Conservation (phyloP, 2,329 filamentous ascomycete genomes). For the Aspergillus hortae region DNA sequence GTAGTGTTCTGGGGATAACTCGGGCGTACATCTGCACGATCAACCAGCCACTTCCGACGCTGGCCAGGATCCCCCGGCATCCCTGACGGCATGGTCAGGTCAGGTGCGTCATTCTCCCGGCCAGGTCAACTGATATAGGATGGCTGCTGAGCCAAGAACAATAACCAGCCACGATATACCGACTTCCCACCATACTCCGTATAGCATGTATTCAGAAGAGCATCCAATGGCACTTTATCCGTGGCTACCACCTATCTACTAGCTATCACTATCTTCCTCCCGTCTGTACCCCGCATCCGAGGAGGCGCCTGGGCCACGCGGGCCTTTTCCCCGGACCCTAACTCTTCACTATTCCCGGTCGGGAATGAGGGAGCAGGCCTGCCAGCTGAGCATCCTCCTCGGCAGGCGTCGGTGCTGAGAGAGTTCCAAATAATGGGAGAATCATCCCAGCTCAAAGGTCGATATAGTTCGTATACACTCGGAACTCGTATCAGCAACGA, state of each 20-base stretch:
- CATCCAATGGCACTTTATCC: constrained; percentile 1
- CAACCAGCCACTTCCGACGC: constrained; percentile 1
- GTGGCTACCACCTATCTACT: constrained; percentile 1
- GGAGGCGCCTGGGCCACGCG: constrained; percentile 18
- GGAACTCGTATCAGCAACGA: not conserved
- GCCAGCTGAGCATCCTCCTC: no score
- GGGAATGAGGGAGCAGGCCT: not conserved
- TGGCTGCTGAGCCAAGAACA: not conserved
- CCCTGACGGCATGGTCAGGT: constrained; percentile 1
- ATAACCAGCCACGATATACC: not conserved
- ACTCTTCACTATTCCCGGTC: not conserved
- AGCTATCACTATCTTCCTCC: not conserved
- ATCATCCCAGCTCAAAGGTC: not conserved
- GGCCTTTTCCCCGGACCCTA: constrained; percentile 15
- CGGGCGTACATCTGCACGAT: not conserved
- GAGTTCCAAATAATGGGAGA: no score
- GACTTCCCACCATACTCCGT: not conserved
- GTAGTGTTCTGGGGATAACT: no score
- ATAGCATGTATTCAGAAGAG: not conserved
- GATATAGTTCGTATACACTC: no score
- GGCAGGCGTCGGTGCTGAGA: no score
- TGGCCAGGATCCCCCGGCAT: not conserved
- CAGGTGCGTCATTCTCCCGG: not conserved
- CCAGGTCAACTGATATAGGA: not conserved
- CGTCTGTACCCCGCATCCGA: constrained; percentile 22